Evolutionary conservation across 192 early-diverging fungal genomes (phyloP).

Genomic region (Gigaspora rosea): DNA sequence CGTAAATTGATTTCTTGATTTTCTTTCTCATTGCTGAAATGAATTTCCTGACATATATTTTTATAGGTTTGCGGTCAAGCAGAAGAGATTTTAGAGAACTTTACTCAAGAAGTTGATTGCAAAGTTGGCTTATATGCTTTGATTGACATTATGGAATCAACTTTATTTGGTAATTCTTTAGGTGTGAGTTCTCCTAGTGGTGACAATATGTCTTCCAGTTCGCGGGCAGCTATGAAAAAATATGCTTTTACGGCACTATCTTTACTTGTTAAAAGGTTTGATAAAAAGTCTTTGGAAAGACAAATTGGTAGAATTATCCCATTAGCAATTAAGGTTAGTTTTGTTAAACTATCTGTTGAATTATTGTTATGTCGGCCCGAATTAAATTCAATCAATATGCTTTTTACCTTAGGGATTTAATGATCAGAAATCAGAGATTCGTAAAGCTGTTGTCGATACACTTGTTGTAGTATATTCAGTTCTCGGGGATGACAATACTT

Average conservation of each 20-base stretch:
- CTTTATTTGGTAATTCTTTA: neutral
- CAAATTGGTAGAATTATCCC: slow-evolving; percentile 26
- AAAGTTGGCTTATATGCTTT: slow-evolving; percentile 21
- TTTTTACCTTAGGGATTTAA: slow-evolving; percentile 18
- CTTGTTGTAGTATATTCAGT: slow-evolving; percentile 28
- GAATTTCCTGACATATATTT: neutral
- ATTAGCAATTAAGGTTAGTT: slow-evolving; percentile 17
- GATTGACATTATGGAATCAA: slow-evolving; percentile 32
- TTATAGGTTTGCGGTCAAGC: slow-evolving; percentile 9
- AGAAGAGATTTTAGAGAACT: slow-evolving; percentile 23
- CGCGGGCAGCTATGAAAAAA: neutral
- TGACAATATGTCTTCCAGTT: neutral
- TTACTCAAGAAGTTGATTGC: slow-evolving; percentile 13
- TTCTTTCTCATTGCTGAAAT: neutral
- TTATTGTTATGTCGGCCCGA: neutral
- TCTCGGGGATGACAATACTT: slow-evolving; percentile 20
- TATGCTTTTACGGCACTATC: slow-evolving; percentile 23
- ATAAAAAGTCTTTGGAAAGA: slow-evolving; percentile 29
- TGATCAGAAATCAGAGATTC: slow-evolving; percentile 22
- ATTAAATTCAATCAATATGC: neutral
- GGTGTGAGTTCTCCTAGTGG: neutral
- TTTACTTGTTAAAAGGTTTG: slow-evolving; percentile 26
- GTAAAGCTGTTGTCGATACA: slow-evolving; percentile 29
- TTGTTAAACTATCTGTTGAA: neutral
- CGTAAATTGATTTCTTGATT: neutral